A percentile compares a stretch with the other conserved stretches of the same genome.
Conservation (phyloP, 2,329 filamentous ascomycete species). For the Pestalotiopsis sp. region DNA sequence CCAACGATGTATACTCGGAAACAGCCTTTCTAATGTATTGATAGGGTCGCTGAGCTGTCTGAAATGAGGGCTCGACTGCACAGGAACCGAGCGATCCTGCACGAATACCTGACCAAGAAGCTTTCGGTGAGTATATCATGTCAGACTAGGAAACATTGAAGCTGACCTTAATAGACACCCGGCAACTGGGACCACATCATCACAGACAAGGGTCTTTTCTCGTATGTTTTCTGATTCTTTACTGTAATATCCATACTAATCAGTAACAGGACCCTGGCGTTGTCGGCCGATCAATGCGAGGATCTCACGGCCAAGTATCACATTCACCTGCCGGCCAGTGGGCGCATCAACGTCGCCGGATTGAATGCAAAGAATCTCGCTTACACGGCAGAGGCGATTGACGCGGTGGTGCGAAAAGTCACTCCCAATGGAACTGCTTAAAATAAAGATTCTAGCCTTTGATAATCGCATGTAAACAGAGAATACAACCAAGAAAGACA, state of each 20-base stretch:
- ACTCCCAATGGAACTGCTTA: not conserved
- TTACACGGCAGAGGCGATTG: not conserved
- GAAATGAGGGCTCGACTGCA: not conserved
- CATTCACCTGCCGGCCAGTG: not conserved
- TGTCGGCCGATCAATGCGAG: not conserved
- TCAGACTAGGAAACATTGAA: not conserved
- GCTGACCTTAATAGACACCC: not conserved
- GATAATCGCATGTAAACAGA: not conserved
- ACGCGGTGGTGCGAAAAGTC: not conserved
- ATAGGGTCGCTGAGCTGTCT: not conserved
- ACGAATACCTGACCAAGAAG: not conserved
- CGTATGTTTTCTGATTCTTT: not conserved
- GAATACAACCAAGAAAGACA: not conserved
- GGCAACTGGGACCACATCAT: not conserved
- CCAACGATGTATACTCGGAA: not conserved
- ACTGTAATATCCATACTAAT: not conserved
- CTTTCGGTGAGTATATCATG: not conserved
- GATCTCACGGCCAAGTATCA: not conserved
- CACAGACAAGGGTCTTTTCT: not conserved
- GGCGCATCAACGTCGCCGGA: constrained; percentile 4
- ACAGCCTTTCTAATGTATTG: not conserved
- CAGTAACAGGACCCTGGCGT: not conserved
- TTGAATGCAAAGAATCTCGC: not conserved
- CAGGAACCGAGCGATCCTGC: not conserved
- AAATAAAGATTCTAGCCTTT: no score